These are phyloP conservation scores for Jacaranda mimosifolia DNA, from an alignment of 257 asterid genomes.

Conservation along the genomic window DNA sequence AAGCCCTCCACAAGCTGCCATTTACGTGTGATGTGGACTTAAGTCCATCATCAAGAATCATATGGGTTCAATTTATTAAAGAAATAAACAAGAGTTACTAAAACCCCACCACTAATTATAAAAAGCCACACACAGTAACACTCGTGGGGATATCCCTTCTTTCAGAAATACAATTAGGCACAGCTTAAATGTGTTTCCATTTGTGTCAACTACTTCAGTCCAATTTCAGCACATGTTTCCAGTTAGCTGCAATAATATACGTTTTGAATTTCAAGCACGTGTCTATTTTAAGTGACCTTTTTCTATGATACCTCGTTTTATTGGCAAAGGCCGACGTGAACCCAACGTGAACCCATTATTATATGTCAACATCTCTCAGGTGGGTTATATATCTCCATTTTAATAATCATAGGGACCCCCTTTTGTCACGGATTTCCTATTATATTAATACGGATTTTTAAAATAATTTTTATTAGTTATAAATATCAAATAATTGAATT, in stretches of 20 bases:
- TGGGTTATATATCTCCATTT: background rate
- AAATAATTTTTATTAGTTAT: no score
- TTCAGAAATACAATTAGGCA: background rate
- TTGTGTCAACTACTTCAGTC: background rate
- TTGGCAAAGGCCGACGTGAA: background rate
- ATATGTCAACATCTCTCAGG: slow-evolving; percentile 18
- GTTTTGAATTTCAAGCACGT: slow-evolving; percentile 14
- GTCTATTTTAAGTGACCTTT: slow-evolving; percentile 3
- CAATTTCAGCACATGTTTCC: slow-evolving; percentile 27
- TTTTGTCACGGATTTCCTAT: background rate
- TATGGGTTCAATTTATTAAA: no score
- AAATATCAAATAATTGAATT: no score
- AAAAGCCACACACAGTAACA: background rate
- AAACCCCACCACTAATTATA: slow-evolving; percentile 23
- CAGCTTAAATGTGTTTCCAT: slow-evolving; percentile 21
- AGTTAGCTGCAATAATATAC: background rate
- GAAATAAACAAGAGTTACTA: background rate
- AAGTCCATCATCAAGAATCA: no score
- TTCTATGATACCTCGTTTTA: background rate
- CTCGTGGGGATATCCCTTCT: slow-evolving; percentile 3
- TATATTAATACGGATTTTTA: no score
- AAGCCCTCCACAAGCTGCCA: no score
- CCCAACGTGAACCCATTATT: background rate
- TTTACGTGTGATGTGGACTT: no score
- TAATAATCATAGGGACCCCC: background rate